Percentiles rank a stretch among this genome's conserved stretches.
Conservation (phyloP, 2,329 filamentous ascomycete species). For the Clarireedia homoeocarpa region DNA sequence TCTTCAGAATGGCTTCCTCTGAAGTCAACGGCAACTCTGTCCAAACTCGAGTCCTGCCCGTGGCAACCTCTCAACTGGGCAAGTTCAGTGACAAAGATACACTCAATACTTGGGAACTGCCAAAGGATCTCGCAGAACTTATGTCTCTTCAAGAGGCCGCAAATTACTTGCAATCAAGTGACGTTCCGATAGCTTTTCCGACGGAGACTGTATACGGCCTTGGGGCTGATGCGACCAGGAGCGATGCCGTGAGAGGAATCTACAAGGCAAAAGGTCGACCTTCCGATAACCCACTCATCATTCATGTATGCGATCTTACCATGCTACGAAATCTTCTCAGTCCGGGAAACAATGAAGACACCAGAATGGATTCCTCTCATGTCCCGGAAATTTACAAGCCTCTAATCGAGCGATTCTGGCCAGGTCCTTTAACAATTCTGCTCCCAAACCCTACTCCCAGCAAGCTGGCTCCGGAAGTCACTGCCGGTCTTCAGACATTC, state of each 20-base stretch:
- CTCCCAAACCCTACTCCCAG: conserved; percentile 66
- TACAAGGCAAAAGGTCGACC: conserved; percentile 86
- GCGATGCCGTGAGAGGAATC: conserved; percentile 78
- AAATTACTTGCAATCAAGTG: conserved; percentile 17
- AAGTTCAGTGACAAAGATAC: conserved; percentile 19
- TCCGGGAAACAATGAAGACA: conserved; percentile 13
- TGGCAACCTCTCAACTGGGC: conserved; percentile 17
- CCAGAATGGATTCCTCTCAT: conserved; percentile 23
- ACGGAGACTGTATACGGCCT: conserved; percentile 97
- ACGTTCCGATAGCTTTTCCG: conserved; percentile 78
- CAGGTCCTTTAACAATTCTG: conserved; percentile 85
- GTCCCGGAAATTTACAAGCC: conserved; percentile 51
- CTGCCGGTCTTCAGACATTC: conserved; percentile 76
- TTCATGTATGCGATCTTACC: conserved; percentile 73
- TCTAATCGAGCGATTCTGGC: conserved; percentile 82
- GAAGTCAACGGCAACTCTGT: conserved; percentile 12
- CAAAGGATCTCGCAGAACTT: conserved; percentile 10
- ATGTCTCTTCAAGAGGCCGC: conserved; percentile 24
- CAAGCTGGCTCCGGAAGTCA: conserved; percentile 80
- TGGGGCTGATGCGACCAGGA: conserved; percentile 89
- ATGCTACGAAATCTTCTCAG: conserved; percentile 24
- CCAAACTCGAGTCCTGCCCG: conserved; percentile 21
- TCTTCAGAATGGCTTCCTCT: conserved; percentile 18
- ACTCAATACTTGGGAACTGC: conserved; percentile 25
- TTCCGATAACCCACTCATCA: conserved; percentile 90